Conservation (phyloP, 768 basidiomycete species). For the Leccinellum rugosiceps region DNA sequence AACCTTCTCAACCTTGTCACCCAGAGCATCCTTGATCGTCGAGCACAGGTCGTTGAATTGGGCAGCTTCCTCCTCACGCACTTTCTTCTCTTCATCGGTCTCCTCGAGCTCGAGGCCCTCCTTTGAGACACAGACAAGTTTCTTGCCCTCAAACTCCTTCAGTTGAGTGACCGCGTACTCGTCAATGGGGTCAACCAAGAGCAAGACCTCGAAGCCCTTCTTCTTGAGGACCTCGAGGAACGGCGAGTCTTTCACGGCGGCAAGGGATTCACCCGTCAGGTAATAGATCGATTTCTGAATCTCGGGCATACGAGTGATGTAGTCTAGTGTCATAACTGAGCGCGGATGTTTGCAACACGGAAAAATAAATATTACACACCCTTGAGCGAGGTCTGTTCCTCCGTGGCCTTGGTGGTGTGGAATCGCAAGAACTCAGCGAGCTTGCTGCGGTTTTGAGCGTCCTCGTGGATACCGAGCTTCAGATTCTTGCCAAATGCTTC, state of each 20-base stretch:
- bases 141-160: constrained; percentile 99
- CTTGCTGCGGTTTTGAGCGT: constrained; percentile 98
- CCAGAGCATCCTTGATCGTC: constrained; percentile 96
- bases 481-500: constrained; percentile 99
- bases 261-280: constrained; percentile 96
- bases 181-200: constrained; percentile 98
- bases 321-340: constrained; percentile 52
- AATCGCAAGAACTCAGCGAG: constrained; percentile 99
- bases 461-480: constrained; percentile 99
- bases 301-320: constrained; percentile 99
- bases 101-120: constrained; percentile 99
- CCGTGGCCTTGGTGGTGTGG: constrained; percentile 90
- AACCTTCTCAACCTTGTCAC: constrained; percentile 99
- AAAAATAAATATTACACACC: constrained; percentile 43
- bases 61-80: constrained; percentile 79
- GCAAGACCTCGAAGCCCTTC: constrained; percentile 97
- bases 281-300: constrained; percentile 99
- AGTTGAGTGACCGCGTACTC: constrained; percentile 98
- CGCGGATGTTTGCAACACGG: background rate
- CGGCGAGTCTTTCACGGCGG: constrained; percentile 86
- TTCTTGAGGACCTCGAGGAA: constrained; percentile 99
- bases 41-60: constrained; percentile 88
- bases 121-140: constrained; percentile 96
- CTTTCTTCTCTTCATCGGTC: constrained; percentile 95
- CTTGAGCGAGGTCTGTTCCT: constrained; percentile 92